Conservation (phyloP, 148 eudicot genomes). For the Cornus florida region DNA sequence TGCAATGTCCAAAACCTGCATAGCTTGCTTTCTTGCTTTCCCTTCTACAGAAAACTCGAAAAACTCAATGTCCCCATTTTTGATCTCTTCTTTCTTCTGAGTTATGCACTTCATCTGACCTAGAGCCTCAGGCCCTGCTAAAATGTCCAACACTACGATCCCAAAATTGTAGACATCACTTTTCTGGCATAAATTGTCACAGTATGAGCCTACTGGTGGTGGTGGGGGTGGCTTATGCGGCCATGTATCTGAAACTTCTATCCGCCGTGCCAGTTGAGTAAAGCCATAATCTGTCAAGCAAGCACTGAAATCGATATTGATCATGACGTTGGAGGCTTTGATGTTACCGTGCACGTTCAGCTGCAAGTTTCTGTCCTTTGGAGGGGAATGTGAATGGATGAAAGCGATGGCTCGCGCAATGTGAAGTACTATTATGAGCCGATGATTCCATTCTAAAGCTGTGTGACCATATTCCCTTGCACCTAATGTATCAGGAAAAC, state of each 20-base stretch:
- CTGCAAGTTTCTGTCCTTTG: constrained; percentile 18
- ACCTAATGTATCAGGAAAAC: constrained; percentile 11
- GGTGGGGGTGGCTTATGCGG: constrained; percentile 13
- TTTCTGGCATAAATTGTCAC: constrained; percentile 19
- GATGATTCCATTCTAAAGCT: constrained; percentile 28
- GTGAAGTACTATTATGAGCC: constrained; percentile 27
- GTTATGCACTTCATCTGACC: constrained; percentile 1
- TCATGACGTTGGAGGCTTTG: constrained; percentile 35
- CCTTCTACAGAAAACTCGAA: constrained; percentile 20
- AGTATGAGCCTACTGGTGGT: neutral
- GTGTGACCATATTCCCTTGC: constrained; percentile 36
- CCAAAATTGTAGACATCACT: constrained; percentile 37
- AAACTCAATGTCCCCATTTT: constrained; percentile 7
- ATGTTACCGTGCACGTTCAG: constrained; percentile 37
- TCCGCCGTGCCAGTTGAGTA: constrained; percentile 28
- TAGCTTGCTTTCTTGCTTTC: constrained; percentile 18
- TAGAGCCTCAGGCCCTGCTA: constrained; percentile 21
- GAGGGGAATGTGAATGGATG: constrained; percentile 26
- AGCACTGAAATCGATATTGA: constrained; percentile 30
- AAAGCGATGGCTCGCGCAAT: constrained; percentile 29
- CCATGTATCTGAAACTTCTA: constrained; percentile 16
- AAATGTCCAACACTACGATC: constrained; percentile 30
- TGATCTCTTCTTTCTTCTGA: constrained; percentile 10
- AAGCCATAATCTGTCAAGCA: constrained; percentile 35
- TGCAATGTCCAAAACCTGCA: constrained; percentile 33